Base-by-base conservation (phyloP, 164 flowering plant genomes). In the Magnolia kwangsiensis region DNA sequence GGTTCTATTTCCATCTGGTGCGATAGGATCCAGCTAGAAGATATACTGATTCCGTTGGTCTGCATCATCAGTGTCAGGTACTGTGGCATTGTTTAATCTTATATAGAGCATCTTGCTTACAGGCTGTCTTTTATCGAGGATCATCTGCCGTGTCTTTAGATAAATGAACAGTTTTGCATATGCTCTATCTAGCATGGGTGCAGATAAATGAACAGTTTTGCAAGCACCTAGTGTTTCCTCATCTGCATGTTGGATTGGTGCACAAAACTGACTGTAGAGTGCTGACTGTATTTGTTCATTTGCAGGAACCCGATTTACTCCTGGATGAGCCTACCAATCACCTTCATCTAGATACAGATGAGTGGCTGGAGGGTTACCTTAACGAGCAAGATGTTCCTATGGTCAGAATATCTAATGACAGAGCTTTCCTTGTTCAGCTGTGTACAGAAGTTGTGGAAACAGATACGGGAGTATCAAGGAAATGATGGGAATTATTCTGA, bases 271-370 rank as follows among this genome's bases (percentile, higher is more conserved):
- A 27, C 23, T 61, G n/a, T 55, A 74, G 27, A 27, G 29, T 27
- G 29, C 29, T 27, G 45, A 73, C 8, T 24, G 7, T 77, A 16
- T 81, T 75, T 71, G 1, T 27, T 71, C n/a, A 66, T 77, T 23
- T 81, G 78, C 89, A 96, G 99, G 96, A 96, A 21, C 98, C 98
- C 7, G 98, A 96, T 86, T 85, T 96, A 82, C 82, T 96, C 73
- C 95, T 96, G 84, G 99, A 94, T 87, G 98, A 96, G 79, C 99
- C 99, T 14, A 96, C 99, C 58, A 96, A 96, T 88, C 99, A 96
- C 78, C 96, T 96, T 74, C 98, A 96, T 83, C 97, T 96, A 73
- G 98, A 93, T 75, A 88, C 99, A 3, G 92, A 94, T 76, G 97
- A 94, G 83, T 96, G 99, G 99, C 97, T 96, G 72, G 99, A 96